phyloP scores from a whole-genome alignment of 176 grass and related monocot genomes.

The Oryza nivara region DNA sequence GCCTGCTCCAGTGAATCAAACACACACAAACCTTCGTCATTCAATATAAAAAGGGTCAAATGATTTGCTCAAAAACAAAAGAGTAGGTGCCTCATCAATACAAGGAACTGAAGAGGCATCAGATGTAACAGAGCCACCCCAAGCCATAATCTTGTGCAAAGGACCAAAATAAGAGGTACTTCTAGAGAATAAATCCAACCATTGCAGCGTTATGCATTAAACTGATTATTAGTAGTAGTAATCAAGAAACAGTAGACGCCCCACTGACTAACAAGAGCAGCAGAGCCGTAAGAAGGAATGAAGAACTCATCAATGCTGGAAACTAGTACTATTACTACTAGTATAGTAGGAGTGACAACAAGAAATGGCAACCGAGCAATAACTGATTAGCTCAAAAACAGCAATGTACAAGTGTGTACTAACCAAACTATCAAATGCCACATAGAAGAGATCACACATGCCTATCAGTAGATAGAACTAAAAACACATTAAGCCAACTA shows the following conservation, averaged over 20 bases:
- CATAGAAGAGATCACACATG: background rate
- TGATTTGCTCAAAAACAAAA: constrained; percentile 10
- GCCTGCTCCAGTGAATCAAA: constrained; percentile 67
- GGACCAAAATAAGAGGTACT: background rate
- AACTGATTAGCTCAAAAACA: constrained; percentile 8
- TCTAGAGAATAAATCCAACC: background rate
- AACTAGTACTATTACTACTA: background rate
- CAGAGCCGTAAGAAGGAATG: constrained; percentile 22
- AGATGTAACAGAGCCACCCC: constrained; percentile 12
- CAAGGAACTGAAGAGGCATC: constrained; percentile 15
- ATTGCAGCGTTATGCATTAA: background rate
- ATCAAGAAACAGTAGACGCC: background rate
- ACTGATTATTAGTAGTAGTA: background rate
- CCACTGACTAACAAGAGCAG: constrained; percentile 12
- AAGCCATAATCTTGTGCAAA: background rate
- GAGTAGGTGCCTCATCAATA: constrained; percentile 8
- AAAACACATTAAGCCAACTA: background rate
- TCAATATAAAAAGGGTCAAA: constrained; percentile 28
- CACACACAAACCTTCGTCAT: constrained; percentile 39
- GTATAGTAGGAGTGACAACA: constrained; percentile 3
- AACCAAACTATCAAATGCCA: constrained; percentile 31
- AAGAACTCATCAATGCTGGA: constrained; percentile 24
- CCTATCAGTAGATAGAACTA: constrained; percentile 7
- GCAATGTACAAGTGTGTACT: background rate
- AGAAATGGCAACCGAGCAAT: constrained; percentile 9